A percentile compares a stretch with the other conserved stretches of the same genome.
These are phyloP conservation scores for Nitzschia palea DNA, from an alignment of 108 stramenopile species.

Conservation along the genomic window DNA sequence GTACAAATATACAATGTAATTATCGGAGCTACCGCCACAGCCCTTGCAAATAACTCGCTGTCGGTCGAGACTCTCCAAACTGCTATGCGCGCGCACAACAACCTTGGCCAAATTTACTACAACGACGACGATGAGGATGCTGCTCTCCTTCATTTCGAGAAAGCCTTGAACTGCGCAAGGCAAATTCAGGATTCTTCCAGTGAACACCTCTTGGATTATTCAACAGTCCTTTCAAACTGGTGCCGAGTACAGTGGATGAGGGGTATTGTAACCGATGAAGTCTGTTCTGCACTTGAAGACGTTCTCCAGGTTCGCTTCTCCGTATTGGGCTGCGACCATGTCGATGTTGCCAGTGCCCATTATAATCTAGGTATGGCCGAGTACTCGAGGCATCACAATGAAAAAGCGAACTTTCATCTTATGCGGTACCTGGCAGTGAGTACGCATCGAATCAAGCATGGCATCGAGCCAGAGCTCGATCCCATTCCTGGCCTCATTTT, in stretches of 20 bases:
- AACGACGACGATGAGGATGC: constrained; percentile 26
- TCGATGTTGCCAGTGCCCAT: constrained; percentile 42
- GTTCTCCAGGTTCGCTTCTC: constrained; percentile 34
- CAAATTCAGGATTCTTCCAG: neutral
- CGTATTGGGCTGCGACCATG: constrained; percentile 32
- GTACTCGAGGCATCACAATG: constrained; percentile 21
- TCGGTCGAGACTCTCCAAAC: constrained; percentile 8
- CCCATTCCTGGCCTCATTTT: constrained; percentile 40
- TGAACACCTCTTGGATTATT: constrained; percentile 27
- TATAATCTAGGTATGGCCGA: constrained; percentile 43
- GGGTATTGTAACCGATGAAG: constrained; percentile 18
- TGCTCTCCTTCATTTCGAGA: constrained; percentile 33
- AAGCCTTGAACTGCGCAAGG: constrained; percentile 21
- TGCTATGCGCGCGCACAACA: constrained; percentile 46
- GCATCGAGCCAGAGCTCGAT: constrained; percentile 21
- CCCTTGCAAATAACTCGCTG: constrained; percentile 6
- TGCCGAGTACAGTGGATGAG: constrained; percentile 46
- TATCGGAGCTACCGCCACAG: constrained; percentile 1
- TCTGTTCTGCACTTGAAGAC: constrained; percentile 29
- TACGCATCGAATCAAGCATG: constrained; percentile 7
- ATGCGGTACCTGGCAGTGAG: constrained; percentile 31
- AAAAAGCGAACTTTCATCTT: constrained; percentile 34
- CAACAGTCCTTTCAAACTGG: constrained; percentile 44
- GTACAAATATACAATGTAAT: constrained; percentile 23
- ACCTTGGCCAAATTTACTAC: constrained; percentile 49